phyloP scores from a whole-genome alignment of 768 basidiomycete genomes.

The Tylopilus subfusipes region DNA sequence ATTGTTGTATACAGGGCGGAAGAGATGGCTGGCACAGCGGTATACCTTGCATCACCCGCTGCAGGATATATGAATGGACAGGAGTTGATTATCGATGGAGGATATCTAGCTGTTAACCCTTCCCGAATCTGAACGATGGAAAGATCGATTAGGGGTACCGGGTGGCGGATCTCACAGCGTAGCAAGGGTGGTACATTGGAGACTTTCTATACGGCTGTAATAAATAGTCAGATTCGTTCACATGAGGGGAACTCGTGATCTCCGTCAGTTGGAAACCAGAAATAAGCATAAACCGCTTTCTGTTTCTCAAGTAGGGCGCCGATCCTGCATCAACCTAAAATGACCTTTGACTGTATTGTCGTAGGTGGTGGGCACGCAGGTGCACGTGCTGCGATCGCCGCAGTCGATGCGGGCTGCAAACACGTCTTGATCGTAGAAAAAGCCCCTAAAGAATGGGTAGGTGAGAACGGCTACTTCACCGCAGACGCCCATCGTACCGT shows the following conservation, averaged over 20 bases:
- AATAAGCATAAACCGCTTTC: too few relatives aligned
- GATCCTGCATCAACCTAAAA: too few relatives aligned
- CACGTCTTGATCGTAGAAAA: conserved; percentile 66
- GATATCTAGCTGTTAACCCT: conserved; percentile 72
- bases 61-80: conserved; percentile 77
- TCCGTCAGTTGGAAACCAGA: neutral
- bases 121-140: conserved; percentile 34
- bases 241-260: neutral
- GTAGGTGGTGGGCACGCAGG: conserved; percentile 68
- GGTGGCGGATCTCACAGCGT: neutral
- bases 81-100: conserved; percentile 75
- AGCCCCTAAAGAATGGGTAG: conserved; percentile 58
- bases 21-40: conserved; percentile 75
- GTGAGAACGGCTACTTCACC: conserved; percentile 72
- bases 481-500: conserved; percentile 66
- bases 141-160: neutral
- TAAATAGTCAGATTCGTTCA: neutral
- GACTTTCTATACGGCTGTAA: neutral
- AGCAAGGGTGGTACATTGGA: neutral
- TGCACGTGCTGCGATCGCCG: conserved; percentile 60
- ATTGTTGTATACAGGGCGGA: conserved; percentile 42
- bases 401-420: conserved; percentile 54
- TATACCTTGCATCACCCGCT: conserved; percentile 71
- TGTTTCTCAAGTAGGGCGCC: neutral
- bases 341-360: conserved; percentile 56